Evolutionary conservation across 192 early-diverging fungal species (phyloP).

Genomic region (Coemansia interrupta): DNA sequence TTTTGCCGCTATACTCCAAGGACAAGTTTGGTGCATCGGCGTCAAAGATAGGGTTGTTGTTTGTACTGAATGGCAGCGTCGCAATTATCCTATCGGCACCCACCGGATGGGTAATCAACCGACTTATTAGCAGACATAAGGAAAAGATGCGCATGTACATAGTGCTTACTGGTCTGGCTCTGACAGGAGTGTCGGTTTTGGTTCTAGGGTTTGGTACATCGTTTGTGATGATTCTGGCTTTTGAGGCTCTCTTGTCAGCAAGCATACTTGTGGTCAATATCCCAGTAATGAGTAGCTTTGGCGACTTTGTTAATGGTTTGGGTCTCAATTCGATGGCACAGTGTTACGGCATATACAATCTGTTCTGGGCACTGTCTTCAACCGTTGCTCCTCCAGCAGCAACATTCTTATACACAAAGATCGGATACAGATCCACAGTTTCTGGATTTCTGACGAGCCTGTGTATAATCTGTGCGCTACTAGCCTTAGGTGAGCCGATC

Average conservation of each 20-base stretch:
- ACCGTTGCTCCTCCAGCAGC: conserved; percentile 40
- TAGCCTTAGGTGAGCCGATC: conserved; percentile 18
- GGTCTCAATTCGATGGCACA: conserved; percentile 46
- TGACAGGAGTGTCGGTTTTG: conserved; percentile 22
- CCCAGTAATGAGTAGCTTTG: conserved; percentile 52
- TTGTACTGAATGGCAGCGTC: conserved; percentile 33
- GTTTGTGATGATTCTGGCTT: conserved; percentile 23
- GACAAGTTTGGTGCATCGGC: conserved; percentile 29
- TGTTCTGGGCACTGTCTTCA: conserved; percentile 39
- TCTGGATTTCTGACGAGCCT: conserved; percentile 23
- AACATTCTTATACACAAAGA: conserved; percentile 35
- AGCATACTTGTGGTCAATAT: conserved; percentile 30
- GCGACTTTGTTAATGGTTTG: conserved; percentile 46
- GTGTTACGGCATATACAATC: conserved; percentile 42
- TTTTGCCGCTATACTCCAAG: conserved; percentile 31
- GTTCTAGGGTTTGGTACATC: conserved; percentile 33
- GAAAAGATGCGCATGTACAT: conserved; percentile 29
- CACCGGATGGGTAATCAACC: conserved; percentile 23
- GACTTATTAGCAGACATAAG: conserved; percentile 24
- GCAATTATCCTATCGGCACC: conserved; percentile 31
- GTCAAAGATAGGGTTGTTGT: conserved; percentile 31
- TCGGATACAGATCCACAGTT: conserved; percentile 31
- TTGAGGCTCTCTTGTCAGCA: conserved; percentile 18
- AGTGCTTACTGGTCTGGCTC: conserved; percentile 17
- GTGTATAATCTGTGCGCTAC: conserved; percentile 14